Evolutionary conservation across 164 flowering plant species (phyloP).

Genomic region (Macadamia integrifolia): DNA sequence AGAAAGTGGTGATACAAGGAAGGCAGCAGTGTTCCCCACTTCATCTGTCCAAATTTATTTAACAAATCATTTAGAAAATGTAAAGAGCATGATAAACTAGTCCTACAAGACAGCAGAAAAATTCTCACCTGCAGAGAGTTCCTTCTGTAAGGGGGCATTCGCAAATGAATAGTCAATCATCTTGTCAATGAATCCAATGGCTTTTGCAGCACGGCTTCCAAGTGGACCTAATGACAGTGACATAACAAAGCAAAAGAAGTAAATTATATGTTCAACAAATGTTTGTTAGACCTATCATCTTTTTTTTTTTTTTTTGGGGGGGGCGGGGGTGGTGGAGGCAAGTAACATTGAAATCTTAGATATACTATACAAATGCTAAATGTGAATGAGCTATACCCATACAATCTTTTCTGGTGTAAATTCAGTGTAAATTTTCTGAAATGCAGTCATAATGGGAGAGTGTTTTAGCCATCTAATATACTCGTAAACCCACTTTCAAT

Average conservation of each 20-base stretch:
- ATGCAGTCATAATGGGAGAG: too few species aligned
- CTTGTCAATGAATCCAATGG: slow-evolving; percentile 87
- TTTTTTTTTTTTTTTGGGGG: too few species aligned
- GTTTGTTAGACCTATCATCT: background rate
- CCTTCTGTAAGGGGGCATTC: slow-evolving; percentile 89
- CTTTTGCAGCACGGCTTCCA: slow-evolving; percentile 92
- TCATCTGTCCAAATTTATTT: slow-evolving; percentile 51
- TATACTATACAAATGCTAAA: background rate
- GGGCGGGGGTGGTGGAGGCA: too few species aligned
- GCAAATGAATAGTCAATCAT: slow-evolving; percentile 82
- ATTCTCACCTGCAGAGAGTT: slow-evolving; percentile 63
- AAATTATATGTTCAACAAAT: too few species aligned
- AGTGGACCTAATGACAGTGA: slow-evolving; percentile 55
- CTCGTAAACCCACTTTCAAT: too few species aligned
- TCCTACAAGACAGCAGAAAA: background rate
- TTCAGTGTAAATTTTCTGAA: too few species aligned
- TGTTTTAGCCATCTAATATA: too few species aligned
- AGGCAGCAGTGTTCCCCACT: slow-evolving; percentile 85
- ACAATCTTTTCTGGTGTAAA: too few species aligned
- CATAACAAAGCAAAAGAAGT: too few species aligned
- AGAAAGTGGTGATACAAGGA: slow-evolving; percentile 87
- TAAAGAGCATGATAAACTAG: background rate
- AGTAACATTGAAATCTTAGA: too few species aligned
- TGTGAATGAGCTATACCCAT: too few species aligned
- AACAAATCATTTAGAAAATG: background rate